A percentile compares a stretch with the other conserved stretches of the same genome.
phyloP scores from a whole-genome alignment of 1,284 basidiomycete genomes.

The Cryptococcus deneoformans region DNA sequence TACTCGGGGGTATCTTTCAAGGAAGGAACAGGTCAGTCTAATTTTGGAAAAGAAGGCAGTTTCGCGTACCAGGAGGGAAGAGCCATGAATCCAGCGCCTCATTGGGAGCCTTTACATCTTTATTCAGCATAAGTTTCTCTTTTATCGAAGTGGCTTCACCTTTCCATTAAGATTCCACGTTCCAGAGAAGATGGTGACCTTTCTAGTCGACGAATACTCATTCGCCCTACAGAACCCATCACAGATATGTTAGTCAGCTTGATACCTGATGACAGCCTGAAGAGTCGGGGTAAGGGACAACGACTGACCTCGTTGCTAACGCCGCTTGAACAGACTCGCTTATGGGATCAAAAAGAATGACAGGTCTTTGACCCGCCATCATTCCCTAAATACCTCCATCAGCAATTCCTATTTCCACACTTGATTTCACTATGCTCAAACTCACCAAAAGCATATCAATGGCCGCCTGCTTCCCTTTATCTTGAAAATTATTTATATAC shows the following conservation, averaged over 20 bases:
- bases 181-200: conserved; percentile 76
- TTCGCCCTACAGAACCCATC: conserved; percentile 51
- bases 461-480: conserved; percentile 88
- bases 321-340: conserved; percentile 78
- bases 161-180: conserved; percentile 97
- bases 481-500: conserved; percentile 98
- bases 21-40: neutral
- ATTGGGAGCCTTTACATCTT: conserved; percentile 58
- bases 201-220: conserved; percentile 80
- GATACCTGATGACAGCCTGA: too few relatives aligned
- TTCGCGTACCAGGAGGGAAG: conserved; percentile 66
- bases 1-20: conserved; percentile 60
- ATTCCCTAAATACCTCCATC: conserved; percentile 60
- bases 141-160: conserved; percentile 50
- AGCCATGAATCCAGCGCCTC: conserved; percentile 89
- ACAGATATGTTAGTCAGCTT: too few relatives aligned
- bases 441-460: conserved; percentile 91
- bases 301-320: conserved; percentile 54
- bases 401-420: neutral
- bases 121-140: neutral
- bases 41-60: neutral
- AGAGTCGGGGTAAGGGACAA: too few relatives aligned
- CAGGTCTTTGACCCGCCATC: conserved; percentile 78
- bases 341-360: conserved; percentile 91
- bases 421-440: neutral